Evolutionary conservation across 2,329 filamentous ascomycete species (phyloP), one percentile per base, ranked within the genome.

Genomic region (Aspergillus tanneri): DNA sequence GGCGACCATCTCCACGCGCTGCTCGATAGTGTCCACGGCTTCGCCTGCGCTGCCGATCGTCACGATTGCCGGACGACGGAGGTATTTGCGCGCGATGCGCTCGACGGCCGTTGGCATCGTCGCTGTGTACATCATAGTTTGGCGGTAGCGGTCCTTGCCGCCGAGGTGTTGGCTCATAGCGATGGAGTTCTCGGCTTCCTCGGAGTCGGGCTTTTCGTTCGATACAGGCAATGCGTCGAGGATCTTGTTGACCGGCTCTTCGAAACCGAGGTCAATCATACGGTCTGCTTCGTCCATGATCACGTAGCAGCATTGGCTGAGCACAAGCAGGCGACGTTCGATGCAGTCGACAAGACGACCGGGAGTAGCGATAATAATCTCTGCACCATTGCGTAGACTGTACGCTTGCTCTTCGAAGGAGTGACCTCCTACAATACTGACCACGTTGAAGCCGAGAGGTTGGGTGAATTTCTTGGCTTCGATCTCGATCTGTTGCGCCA

Each of bases 101-200:
- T 99, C 93, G 12, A 99, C 88, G 0, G 88, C 83, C 0, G 88
- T 75, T 2, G 93, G 91, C 93, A 99, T 99, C 22, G 93, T 99
- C 44, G 93, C 93, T 56, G 93, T 97, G 82, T 97, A 99, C 93
- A 99, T 99, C 93, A 99, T 99, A 0, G 93, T 99, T 71, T 99
- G 92, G 50, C 93, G 80, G 74, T 97, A 97, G 18, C 87, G 81
- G 62, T 90, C 86, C 57, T 84, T 83, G 14, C 83, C 83, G 44
- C 85, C 85, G 2, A 95, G 74, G 61, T 87, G 87, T 49, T 83
- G 80, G 60, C 84, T 86, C 92, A 97, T 97, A n/a, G 86, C 83
- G 47, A 81, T 77, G 0, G 88, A 78, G 64, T 97, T 82, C 69
- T 99, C 93, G 5, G 93, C 93, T 44, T 88, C 89, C 10, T 97